Conservation (phyloP, 176 grass and related monocot species). For the Otatea glauca region DNA sequence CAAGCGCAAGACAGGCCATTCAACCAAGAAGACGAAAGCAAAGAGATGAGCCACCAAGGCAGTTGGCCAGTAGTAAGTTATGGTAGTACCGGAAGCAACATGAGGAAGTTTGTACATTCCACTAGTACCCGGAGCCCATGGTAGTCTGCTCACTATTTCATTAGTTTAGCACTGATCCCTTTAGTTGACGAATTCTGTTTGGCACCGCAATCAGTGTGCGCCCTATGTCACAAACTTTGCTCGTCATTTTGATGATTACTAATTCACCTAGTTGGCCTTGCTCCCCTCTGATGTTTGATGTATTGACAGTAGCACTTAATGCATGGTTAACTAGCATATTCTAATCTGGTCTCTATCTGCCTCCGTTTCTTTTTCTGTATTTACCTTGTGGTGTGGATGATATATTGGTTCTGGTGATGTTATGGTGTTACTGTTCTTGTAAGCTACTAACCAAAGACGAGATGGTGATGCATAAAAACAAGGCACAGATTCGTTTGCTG, state of each 20-base stretch:
- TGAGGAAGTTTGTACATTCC: constrained; percentile 45
- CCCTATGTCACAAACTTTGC: constrained; percentile 17
- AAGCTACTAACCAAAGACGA: not conserved
- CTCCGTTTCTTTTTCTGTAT: not conserved
- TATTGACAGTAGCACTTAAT: constrained; percentile 3
- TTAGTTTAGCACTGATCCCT: constrained; percentile 27
- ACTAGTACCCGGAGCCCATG: constrained; percentile 18
- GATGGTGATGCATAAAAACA: not conserved
- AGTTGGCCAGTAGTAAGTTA: constrained; percentile 3
- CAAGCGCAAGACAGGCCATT: constrained; percentile 88
- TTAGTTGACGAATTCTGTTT: constrained; percentile 13
- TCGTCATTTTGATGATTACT: constrained; percentile 11
- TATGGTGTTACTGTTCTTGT: not conserved
- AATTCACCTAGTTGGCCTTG: constrained; percentile 2
- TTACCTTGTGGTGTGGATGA: constrained; percentile 1
- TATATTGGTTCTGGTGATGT: not conserved
- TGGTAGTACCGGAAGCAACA: constrained; percentile 17
- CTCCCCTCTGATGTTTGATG: constrained; percentile 1
- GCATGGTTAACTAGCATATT: constrained; percentile 35
- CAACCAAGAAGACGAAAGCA: constrained; percentile 51
- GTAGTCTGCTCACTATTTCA: constrained; percentile 25
- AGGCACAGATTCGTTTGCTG: constrained; percentile 17
- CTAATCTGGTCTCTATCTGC: not conserved
- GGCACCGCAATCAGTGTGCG: constrained; percentile 26
- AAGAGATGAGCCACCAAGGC: constrained; percentile 38